A percentile compares a stretch with the other conserved stretches of the same genome.
Conservation (phyloP, 805 yeast genomes). For the Ogataea siamensis region DNA sequence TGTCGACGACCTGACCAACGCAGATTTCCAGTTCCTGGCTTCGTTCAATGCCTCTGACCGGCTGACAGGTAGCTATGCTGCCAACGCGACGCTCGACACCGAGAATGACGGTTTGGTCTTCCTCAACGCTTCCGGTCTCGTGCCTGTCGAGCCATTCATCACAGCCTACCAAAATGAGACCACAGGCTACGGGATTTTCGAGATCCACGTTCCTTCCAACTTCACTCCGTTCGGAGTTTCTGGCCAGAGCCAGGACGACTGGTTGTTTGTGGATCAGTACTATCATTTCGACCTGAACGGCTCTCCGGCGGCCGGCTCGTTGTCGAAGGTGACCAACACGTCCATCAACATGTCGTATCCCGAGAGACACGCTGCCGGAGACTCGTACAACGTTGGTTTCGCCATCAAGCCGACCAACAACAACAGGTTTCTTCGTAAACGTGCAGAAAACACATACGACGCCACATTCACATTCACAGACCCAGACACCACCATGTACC, state of each 20-base stretch:
- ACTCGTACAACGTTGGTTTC: conserved; percentile 7
- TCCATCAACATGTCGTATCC: conserved; percentile 10
- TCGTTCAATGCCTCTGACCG: not conserved
- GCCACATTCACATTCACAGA: conserved; percentile 12
- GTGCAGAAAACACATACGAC: conserved; percentile 4
- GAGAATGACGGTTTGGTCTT: not conserved
- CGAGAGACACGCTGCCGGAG: conserved; percentile 4
- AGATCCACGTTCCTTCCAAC: conserved; percentile 12
- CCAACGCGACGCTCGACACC: conserved; percentile 7
- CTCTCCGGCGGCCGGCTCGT: not conserved
- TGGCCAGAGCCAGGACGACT: conserved; percentile 3
- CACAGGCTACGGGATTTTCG: conserved; percentile 14
- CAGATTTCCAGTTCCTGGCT: conserved; percentile 2
- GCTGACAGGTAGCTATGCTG: not conserved
- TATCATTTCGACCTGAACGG: conserved; percentile 7
- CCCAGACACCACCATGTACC: conserved; percentile 4
- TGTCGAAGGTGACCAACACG: conserved; percentile 1
- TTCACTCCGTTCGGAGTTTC: conserved; percentile 13
- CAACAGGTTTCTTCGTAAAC: not conserved
- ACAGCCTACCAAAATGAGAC: conserved; percentile 7
- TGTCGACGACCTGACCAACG: not conserved
- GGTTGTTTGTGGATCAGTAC: conserved; percentile 9
- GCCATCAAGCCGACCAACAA: conserved; percentile 9
- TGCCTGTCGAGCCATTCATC: conserved; percentile 5
- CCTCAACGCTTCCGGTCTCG: conserved; percentile 2